Evolutionary conservation across 2,329 filamentous ascomycete species (phyloP).

Genomic region (Verticillium tricorpus): DNA sequence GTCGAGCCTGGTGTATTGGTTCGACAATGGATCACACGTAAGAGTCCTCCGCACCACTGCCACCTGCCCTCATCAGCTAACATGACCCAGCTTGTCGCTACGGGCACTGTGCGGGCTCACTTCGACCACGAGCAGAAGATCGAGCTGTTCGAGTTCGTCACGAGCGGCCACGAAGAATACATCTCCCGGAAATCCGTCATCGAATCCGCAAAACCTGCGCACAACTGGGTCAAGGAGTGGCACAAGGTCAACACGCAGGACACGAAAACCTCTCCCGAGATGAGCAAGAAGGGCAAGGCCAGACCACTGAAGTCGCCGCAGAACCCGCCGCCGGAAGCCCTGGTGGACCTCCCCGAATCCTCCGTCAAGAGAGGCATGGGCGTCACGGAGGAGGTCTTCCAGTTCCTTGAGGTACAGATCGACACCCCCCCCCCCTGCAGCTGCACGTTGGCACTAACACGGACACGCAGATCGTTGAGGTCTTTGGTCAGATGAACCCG

Average conservation of each 20-base stretch:
- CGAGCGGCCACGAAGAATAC: conserved; percentile 75
- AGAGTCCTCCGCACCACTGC: conserved; percentile 19
- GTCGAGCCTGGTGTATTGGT: conserved; percentile 85
- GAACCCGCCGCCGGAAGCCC: conserved; percentile 51
- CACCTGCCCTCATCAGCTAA: conserved; percentile 3
- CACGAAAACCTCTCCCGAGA: conserved; percentile 57
- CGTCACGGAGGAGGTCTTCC: conserved; percentile 56
- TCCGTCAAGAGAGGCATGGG: conserved; percentile 52
- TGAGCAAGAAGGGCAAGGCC: conserved; percentile 62
- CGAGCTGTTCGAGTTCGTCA: conserved; percentile 78
- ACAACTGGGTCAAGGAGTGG: conserved; percentile 65
- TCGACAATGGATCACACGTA: conserved; percentile 77
- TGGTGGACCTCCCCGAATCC: conserved; percentile 54
- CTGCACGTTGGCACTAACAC: conserved; percentile 17
- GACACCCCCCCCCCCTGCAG: not conserved
- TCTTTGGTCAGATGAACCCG: conserved; percentile 63
- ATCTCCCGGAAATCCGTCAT: conserved; percentile 65
- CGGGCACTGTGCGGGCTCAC: conserved; percentile 71
- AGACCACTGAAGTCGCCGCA: conserved; percentile 56
- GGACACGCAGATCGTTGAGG: conserved; percentile 52
- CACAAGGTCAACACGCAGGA: conserved; percentile 53
- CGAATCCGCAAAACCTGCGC: conserved; percentile 55
- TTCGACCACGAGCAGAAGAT: conserved; percentile 79
- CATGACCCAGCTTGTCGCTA: conserved; percentile 62
- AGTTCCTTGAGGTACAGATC: conserved; percentile 57